Percentiles rank a stretch among this genome's conserved stretches.
Evolutionary conservation across 495 filamentous ascomycete genomes (phyloP).

Genomic region (Niebla homalea): DNA sequence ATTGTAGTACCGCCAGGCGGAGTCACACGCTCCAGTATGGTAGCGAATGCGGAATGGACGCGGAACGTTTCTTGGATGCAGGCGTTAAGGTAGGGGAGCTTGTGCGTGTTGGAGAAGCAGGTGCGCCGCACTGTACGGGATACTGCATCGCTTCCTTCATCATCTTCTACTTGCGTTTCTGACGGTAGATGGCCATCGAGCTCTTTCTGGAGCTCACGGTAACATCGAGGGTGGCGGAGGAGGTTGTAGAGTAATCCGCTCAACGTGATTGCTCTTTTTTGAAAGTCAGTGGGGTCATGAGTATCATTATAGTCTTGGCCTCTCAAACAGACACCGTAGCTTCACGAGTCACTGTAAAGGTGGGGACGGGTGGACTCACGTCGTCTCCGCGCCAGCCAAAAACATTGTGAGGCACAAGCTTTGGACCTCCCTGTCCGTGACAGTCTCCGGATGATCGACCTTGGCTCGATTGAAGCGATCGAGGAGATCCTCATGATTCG

Average conservation of each 20-base stretch:
- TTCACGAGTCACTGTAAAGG: not conserved
- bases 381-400: slow-evolving; percentile 49
- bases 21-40: slow-evolving; percentile 39
- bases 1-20: slow-evolving; percentile 21
- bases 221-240: slow-evolving; percentile 35
- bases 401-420: slow-evolving; percentile 55
- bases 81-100: slow-evolving; percentile 48
- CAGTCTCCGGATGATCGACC: slow-evolving; percentile 43
- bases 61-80: slow-evolving; percentile 55
- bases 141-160: slow-evolving; percentile 26
- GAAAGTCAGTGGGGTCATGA: no score
- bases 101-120: slow-evolving; percentile 41
- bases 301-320: no score
- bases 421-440: slow-evolving; percentile 49
- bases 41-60: slow-evolving; percentile 43
- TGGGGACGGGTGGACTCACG: slow-evolving; percentile 10
- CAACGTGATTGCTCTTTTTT: slow-evolving; percentile 38
- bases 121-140: not conserved
- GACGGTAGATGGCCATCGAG: slow-evolving; percentile 36
- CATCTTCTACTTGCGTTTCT: slow-evolving; percentile 21
- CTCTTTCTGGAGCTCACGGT: slow-evolving; percentile 35
- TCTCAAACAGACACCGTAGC: not conserved
- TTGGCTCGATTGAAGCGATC: slow-evolving; percentile 34
- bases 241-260: slow-evolving; percentile 51
- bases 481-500: slow-evolving; percentile 24